Conservation (phyloP, 805 yeast species). For the Limtongia smithiae region DNA sequence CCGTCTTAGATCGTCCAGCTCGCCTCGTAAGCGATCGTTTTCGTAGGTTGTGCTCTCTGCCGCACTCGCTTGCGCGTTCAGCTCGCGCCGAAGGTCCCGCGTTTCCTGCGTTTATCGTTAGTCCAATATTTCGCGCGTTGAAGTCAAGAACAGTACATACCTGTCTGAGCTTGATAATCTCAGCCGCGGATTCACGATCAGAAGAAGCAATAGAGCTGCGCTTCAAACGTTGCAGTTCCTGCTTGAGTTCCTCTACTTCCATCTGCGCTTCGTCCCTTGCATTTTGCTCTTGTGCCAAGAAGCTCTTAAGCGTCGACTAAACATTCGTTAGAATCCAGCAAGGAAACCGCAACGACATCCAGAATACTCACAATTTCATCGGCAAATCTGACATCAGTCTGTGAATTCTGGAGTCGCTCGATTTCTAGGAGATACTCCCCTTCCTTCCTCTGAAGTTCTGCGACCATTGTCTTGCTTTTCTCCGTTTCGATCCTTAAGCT, state of each 20-base stretch:
- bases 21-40: conserved; percentile 20
- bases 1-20: conserved; percentile 20
- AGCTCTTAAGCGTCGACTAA: conserved; percentile 11
- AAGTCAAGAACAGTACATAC: background rate
- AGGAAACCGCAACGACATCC: too few relatives aligned
- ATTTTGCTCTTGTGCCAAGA: conserved; percentile 21
- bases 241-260: conserved; percentile 13
- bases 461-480: conserved; percentile 5
- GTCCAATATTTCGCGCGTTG: background rate
- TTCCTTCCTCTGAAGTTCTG: conserved; percentile 6
- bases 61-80: conserved; percentile 13
- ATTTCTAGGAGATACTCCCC: conserved; percentile 10
- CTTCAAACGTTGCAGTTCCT: conserved; percentile 16
- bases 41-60: conserved; percentile 14
- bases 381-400: conserved; percentile 10
- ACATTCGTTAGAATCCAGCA: background rate
- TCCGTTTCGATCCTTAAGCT: conserved; percentile 12
- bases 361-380: conserved; percentile 22
- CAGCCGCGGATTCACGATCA: conserved; percentile 20
- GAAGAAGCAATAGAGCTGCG: conserved; percentile 15
- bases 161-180: conserved; percentile 12
- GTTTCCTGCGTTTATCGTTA: conserved; percentile 3
- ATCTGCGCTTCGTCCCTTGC: conserved; percentile 19
- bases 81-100: conserved; percentile 24
- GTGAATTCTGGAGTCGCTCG: conserved; percentile 2